phyloP scores from a whole-genome alignment of 768 basidiomycete genomes.

The Gloeophyllum trabeum region DNA sequence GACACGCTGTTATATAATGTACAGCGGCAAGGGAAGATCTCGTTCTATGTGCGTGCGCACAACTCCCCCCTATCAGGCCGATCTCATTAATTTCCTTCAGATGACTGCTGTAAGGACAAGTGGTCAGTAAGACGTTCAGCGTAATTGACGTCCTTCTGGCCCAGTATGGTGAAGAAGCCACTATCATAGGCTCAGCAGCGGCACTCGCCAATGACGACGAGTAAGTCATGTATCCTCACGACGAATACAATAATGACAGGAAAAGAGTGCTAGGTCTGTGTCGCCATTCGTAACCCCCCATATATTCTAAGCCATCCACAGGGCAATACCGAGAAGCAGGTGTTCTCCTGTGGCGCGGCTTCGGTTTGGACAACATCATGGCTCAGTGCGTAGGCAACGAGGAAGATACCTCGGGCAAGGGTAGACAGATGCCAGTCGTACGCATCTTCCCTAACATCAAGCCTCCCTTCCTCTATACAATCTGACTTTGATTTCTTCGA shows the following conservation, averaged over 20 bases:
- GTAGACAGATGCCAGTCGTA: slow-evolving; percentile 91
- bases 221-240: slow-evolving; percentile 29
- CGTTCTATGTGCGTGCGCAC: slow-evolving; percentile 61
- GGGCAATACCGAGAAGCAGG: slow-evolving; percentile 93
- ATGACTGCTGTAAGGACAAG: slow-evolving; percentile 64
- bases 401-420: slow-evolving; percentile 72
- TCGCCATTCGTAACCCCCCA: too few species aligned
- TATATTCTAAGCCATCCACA: slow-evolving; percentile 20
- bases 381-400: slow-evolving; percentile 85
- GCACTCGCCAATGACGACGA: slow-evolving; percentile 77
- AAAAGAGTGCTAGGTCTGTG: not conserved
- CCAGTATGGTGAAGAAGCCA: slow-evolving; percentile 86
- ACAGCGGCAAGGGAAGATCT: slow-evolving; percentile 89
- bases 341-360: slow-evolving; percentile 83
- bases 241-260: slow-evolving; percentile 15
- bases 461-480: not conserved
- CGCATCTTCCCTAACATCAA: slow-evolving; percentile 11
- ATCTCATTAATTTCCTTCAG: slow-evolving; percentile 21
- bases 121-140: not conserved
- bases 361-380: slow-evolving; percentile 72
- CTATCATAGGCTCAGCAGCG: slow-evolving; percentile 82
- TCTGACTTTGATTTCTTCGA: slow-evolving; percentile 1
- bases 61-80: not conserved
- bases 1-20: slow-evolving; percentile 88
- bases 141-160: slow-evolving; percentile 3